These are phyloP conservation scores for Talaromyces trachyspermus DNA, from an alignment of 495 filamentous ascomycete species.

Conservation along the genomic window DNA sequence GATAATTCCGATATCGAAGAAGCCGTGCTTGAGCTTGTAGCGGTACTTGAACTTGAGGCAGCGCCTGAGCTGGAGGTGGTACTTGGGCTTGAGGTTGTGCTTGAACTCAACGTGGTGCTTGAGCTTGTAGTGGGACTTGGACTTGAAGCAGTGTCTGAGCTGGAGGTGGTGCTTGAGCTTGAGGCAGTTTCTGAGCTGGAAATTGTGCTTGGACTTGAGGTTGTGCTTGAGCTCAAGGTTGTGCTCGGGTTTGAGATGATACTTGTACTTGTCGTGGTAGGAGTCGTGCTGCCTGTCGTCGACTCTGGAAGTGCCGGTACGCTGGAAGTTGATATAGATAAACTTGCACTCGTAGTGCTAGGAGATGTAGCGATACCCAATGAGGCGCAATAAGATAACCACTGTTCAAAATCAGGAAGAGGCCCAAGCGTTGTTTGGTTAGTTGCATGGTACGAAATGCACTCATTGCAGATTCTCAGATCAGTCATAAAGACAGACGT, in stretches of 20 bases:
- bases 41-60: not conserved
- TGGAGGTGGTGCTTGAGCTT: not conserved
- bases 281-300: not conserved
- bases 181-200: not conserved
- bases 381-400: constrained; percentile 9
- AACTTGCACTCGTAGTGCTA: not conserved
- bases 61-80: not conserved
- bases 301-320: constrained; percentile 1
- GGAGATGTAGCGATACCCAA: not conserved
- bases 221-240: not conserved
- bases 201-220: not conserved
- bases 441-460: constrained; percentile 1
- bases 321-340: not conserved
- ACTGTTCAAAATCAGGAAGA: constrained; percentile 11
- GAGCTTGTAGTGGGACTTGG: too few relatives aligned
- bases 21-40: too few relatives aligned
- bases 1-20: too few relatives aligned
- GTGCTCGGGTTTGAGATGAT: not conserved
- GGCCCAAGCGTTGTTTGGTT: not conserved
- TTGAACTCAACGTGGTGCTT: too few relatives aligned
- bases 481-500: constrained; percentile 3
- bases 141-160: not conserved
- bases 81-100: not conserved
- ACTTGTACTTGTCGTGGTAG: not conserved
- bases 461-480: not conserved